Conservation (phyloP, 2,329 filamentous ascomycete genomes). For the Microdochium paspali region DNA sequence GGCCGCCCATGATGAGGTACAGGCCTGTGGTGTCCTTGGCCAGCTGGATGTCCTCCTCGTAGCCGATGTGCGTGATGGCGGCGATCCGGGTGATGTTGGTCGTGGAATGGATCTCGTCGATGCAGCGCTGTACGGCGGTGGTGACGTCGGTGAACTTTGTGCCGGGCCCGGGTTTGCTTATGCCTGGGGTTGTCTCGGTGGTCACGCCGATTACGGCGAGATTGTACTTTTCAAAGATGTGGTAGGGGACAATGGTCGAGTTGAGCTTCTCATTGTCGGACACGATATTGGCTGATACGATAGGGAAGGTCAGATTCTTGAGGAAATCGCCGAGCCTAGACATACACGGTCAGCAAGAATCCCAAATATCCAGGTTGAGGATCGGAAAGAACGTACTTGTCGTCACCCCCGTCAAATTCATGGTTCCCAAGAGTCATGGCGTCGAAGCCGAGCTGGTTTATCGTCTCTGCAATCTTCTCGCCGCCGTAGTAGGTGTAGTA, state of each 20-base stretch:
- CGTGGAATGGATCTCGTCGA: conserved; percentile 54
- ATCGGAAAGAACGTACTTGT: conserved; percentile 49
- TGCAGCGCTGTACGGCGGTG: conserved; percentile 47
- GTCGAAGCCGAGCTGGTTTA: conserved; percentile 58
- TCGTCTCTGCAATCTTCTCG: conserved; percentile 57
- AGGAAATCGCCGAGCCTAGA: conserved; percentile 16
- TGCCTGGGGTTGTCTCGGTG: conserved; percentile 31
- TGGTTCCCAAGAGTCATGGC: conserved; percentile 61
- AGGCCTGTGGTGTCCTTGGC: conserved; percentile 51
- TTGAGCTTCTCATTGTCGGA: conserved; percentile 51
- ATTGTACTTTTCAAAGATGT: conserved; percentile 51
- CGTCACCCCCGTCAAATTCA: conserved; percentile 58
- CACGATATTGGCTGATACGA: conserved; percentile 53
- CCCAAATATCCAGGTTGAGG: too few relatives aligned
- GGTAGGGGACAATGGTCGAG: conserved; percentile 54
- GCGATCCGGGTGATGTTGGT: conserved; percentile 52
- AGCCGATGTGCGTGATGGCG: conserved; percentile 59
- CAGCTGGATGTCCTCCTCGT: conserved; percentile 52
- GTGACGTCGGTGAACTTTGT: conserved; percentile 54
- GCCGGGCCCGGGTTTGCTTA: conserved; percentile 46
- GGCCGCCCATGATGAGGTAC: conserved; percentile 47
- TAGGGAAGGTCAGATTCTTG: conserved; percentile 53
- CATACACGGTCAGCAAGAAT: too few relatives aligned
- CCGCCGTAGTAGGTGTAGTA: conserved; percentile 61
- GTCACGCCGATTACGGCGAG: conserved; percentile 43